Evolutionary conservation across 2,329 filamentous ascomycete genomes (phyloP).

Genomic region (Colletotrichum liriopes): DNA sequence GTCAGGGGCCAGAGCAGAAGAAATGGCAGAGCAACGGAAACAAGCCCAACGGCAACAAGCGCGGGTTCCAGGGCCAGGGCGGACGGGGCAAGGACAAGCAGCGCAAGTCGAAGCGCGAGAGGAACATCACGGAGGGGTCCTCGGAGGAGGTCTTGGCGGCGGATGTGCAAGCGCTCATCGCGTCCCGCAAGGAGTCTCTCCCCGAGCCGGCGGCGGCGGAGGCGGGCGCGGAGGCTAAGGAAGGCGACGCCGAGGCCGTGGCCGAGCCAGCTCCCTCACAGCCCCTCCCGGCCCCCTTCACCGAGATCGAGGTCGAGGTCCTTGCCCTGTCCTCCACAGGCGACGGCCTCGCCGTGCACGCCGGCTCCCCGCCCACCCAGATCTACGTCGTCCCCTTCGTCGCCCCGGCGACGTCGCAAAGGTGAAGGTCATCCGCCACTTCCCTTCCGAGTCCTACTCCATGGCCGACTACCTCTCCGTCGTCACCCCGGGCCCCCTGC

Average conservation of each 20-base stretch:
- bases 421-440: constrained; percentile 84
- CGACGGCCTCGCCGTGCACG: constrained; percentile 86
- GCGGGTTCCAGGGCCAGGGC: constrained; percentile 41
- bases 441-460: constrained; percentile 76
- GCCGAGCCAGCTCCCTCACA: constrained; percentile 12
- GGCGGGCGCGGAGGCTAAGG: constrained; percentile 49
- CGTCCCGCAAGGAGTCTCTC: constrained; percentile 55
- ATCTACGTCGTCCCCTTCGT: constrained; percentile 93
- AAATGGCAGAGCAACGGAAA: constrained; percentile 31
- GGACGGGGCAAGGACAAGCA: constrained; percentile 51
- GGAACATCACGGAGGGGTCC: constrained; percentile 73
- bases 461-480: constrained; percentile 88
- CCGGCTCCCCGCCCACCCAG: constrained; percentile 71
- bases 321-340: constrained; percentile 89
- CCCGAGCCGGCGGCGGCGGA: constrained; percentile 44
- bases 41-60: constrained; percentile 42
- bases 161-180: constrained; percentile 73
- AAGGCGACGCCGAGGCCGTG: constrained; percentile 43
- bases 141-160: constrained; percentile 77
- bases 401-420: constrained; percentile 84
- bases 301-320: constrained; percentile 88
- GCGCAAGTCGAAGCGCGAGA: constrained; percentile 72
- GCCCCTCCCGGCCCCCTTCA: constrained; percentile 75
- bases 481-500: constrained; percentile 78
- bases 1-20: constrained; percentile 6